A percentile compares a stretch with the other conserved stretches of the same genome.
Evolutionary conservation across 352 stramenopile species (phyloP).

Genomic region (Pythium dissotocum): DNA sequence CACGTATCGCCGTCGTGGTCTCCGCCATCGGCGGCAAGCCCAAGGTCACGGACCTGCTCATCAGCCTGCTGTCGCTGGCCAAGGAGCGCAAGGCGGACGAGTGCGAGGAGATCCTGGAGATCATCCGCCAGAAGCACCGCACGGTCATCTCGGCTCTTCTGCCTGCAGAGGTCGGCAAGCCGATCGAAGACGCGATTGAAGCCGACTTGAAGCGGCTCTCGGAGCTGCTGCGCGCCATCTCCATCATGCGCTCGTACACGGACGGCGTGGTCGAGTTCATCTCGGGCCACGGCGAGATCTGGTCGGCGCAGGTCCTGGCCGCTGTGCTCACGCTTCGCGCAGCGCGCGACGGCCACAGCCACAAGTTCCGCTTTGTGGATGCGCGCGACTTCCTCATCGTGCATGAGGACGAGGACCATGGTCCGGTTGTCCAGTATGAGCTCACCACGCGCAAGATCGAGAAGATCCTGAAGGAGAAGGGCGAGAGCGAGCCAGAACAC

Average conservation of each 20-base stretch:
- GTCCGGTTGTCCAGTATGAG: conserved; percentile 78
- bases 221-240: conserved; percentile 84
- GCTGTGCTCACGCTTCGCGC: conserved; percentile 60
- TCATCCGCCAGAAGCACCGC: conserved; percentile 80
- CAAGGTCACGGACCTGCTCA: conserved; percentile 95
- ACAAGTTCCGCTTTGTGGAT: conserved; percentile 91
- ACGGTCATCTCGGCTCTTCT: conserved; percentile 68
- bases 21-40: conserved; percentile 96
- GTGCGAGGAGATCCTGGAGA: conserved; percentile 69
- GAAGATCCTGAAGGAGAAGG: conserved; percentile 44
- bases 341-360: conserved; percentile 45
- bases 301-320: conserved; percentile 92
- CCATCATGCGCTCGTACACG: conserved; percentile 88
- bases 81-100: conserved; percentile 77
- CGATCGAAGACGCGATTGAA: conserved; percentile 63
- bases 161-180: conserved; percentile 41
- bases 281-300: conserved; percentile 96
- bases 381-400: conserved; percentile 88
- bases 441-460: conserved; percentile 66
- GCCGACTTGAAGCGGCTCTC: conserved; percentile 69
- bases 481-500: conserved; percentile 32
- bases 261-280: conserved; percentile 91
- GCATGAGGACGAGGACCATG: conserved; percentile 76
- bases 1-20: conserved; percentile 87
- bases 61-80: conserved; percentile 87